These are phyloP conservation scores for Chalciporus sp. DNA, from an alignment of 1,284 basidiomycete genomes.

Conservation along the genomic window DNA sequence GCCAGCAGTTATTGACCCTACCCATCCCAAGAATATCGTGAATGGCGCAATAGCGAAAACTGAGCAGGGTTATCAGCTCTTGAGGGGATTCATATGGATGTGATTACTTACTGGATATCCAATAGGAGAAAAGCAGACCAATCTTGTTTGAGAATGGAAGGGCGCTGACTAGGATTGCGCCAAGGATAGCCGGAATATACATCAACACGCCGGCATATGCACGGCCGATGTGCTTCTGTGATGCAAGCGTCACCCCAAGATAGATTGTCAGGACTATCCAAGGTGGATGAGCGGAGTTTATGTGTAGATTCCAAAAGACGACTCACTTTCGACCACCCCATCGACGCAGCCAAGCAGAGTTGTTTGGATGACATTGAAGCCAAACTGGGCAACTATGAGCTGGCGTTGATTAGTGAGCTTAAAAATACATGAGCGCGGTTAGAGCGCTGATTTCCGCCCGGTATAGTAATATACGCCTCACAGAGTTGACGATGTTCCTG, in stretches of 20 bases:
- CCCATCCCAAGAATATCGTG: slow-evolving; percentile 71
- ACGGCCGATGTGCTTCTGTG: slow-evolving; percentile 52
- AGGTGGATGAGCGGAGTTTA: slow-evolving; percentile 7
- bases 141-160: slow-evolving; percentile 69
- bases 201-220: slow-evolving; percentile 63
- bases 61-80: slow-evolving; percentile 20
- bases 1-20: slow-evolving; percentile 65
- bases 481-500: slow-evolving; percentile 59
- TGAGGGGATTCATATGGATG: background rate
- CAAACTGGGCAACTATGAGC: slow-evolving; percentile 74
- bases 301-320: background rate
- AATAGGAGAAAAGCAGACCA: slow-evolving; percentile 71
- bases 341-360: slow-evolving; percentile 78
- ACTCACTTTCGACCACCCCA: slow-evolving; percentile 64
- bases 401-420: slow-evolving; percentile 77
- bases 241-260: slow-evolving; percentile 59
- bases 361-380: slow-evolving; percentile 71
- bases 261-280: slow-evolving; percentile 59
- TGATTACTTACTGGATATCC: slow-evolving; percentile 61
- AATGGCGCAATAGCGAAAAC: slow-evolving; percentile 74
- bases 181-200: slow-evolving; percentile 71
- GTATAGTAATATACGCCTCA: slow-evolving; percentile 27
- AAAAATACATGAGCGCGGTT: background rate
- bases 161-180: slow-evolving; percentile 66
- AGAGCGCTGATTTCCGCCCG: slow-evolving; percentile 1